Evolutionary conservation across 2,329 filamentous ascomycete genomes (phyloP).

Genomic region (Chalaropsis ovoidea): DNA sequence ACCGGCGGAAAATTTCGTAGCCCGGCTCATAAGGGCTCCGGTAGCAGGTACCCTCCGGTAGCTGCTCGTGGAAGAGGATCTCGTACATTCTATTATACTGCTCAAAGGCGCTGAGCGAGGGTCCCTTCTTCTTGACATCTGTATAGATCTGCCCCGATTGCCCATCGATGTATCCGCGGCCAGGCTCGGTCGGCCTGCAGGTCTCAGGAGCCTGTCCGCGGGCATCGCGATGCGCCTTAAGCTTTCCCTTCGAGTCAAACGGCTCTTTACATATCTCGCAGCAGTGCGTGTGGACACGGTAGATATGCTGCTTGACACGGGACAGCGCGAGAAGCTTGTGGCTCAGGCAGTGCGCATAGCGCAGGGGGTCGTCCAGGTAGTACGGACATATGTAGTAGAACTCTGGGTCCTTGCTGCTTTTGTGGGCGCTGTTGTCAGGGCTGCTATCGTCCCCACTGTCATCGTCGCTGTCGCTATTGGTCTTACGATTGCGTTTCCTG

Average conservation of each 20-base stretch:
- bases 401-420: background rate
- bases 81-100: background rate
- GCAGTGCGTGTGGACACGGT: background rate
- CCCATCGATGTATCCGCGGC: background rate
- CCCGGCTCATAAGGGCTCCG: background rate
- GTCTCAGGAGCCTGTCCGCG: background rate
- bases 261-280: background rate
- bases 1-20: background rate
- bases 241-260: background rate
- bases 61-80: background rate
- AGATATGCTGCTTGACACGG: conserved; percentile 10
- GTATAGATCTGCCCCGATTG: background rate
- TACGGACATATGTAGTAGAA: background rate
- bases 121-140: background rate
- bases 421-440: background rate
- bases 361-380: background rate
- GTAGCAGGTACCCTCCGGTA: background rate
- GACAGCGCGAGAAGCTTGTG: background rate
- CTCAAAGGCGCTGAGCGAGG: background rate
- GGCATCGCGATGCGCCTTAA: background rate
- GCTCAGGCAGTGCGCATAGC: background rate
- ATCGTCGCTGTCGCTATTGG: background rate
- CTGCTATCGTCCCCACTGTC: background rate
- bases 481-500: background rate
- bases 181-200: background rate